Evolutionary conservation across 768 basidiomycete genomes (phyloP).

Genomic region (Imleria badia): DNA sequence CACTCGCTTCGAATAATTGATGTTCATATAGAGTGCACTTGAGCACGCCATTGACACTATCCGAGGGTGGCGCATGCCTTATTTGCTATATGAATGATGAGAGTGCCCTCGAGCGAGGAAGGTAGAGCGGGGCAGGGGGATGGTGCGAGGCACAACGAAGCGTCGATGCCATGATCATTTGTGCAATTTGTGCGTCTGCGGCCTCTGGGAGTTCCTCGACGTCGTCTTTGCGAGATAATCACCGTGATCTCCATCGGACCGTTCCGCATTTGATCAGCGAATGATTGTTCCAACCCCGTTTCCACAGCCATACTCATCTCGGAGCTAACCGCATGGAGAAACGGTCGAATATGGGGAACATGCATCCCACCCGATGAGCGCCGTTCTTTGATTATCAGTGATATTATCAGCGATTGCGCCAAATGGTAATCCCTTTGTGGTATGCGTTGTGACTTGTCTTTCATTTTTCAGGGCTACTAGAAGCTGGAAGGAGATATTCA

Average conservation of each 20-base stretch:
- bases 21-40: not conserved
- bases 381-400: constrained; percentile 6
- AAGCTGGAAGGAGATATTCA: not conserved
- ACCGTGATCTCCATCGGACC: constrained; percentile 23
- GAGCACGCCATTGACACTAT: not conserved
- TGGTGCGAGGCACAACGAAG: constrained; percentile 5
- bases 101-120: constrained; percentile 4
- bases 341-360: not conserved
- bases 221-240: constrained; percentile 18
- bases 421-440: not conserved
- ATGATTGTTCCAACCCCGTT: constrained; percentile 3
- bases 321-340: constrained; percentile 4
- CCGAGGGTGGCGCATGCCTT: constrained; percentile 11
- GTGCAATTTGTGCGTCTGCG: not conserved
- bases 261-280: constrained; percentile 18
- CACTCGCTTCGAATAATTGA: constrained; percentile 5
- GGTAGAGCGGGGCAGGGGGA: constrained; percentile 10
- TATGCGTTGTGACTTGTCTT: not conserved
- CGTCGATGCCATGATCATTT: constrained; percentile 1
- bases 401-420: constrained; percentile 3
- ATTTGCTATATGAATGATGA: constrained; percentile 9
- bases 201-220: not conserved
- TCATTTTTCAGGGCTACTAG: not conserved
- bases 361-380: not conserved
- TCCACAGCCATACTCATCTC: not conserved